Evolutionary conservation across 179 eudicot genomes (phyloP).

Genomic region (Corrigiola litoralis): DNA sequence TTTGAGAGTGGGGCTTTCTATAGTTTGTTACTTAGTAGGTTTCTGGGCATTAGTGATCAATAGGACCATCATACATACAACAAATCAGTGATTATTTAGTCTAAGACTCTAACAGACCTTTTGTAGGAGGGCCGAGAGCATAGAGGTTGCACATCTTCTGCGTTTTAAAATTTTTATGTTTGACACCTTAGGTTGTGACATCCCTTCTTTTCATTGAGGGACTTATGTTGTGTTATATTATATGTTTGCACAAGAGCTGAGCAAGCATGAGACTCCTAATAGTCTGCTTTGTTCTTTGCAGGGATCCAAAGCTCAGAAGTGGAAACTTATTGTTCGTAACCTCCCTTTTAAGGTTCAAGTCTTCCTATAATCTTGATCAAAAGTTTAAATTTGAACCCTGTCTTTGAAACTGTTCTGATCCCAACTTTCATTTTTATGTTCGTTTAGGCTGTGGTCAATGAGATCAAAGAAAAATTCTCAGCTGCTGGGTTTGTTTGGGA

Average conservation of each 20-base stretch:
- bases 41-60: not conserved
- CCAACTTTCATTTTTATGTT: conserved; percentile 1
- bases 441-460: conserved; percentile 56
- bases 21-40: not conserved
- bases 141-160: not conserved
- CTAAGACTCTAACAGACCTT: not conserved
- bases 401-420: not conserved
- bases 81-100: not conserved
- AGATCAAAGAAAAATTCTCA: conserved; percentile 65
- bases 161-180: not conserved
- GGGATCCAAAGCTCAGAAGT: conserved; percentile 85
- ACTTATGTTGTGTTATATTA: not conserved
- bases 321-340: conserved; percentile 83
- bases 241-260: not conserved
- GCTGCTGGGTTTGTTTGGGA: conserved; percentile 92
- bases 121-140: not conserved
- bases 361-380: not conserved
- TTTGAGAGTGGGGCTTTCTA: not conserved
- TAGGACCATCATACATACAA: not conserved
- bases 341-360: conserved; percentile 68
- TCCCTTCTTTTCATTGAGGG: not conserved
- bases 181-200: not conserved
- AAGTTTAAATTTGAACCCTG: not conserved
- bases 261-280: conserved; percentile 8
- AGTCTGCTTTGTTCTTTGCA: conserved; percentile 23